These are phyloP conservation scores for Alternaria postmessia DNA, from an alignment of 2,329 filamentous ascomycete genomes.

Conservation along the genomic window DNA sequence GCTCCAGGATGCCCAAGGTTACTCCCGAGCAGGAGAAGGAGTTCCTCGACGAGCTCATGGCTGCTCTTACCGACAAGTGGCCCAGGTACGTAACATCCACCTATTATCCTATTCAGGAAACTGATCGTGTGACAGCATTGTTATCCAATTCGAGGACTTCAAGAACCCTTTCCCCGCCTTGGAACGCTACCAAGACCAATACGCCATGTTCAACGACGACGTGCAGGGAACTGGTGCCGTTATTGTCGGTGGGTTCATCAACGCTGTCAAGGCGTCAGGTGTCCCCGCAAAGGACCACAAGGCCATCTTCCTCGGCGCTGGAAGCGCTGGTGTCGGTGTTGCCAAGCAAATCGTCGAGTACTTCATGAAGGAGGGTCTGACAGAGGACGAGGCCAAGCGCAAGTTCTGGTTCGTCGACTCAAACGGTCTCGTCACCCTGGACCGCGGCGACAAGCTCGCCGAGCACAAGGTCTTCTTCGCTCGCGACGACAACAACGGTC, in stretches of 20 bases:
- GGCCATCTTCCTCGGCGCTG: slow-evolving; percentile 94
- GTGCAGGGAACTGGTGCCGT: slow-evolving; percentile 98
- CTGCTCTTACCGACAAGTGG: slow-evolving; percentile 80
- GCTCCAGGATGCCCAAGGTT: slow-evolving; percentile 83
- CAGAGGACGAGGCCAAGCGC: slow-evolving; percentile 83
- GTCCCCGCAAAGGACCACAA: slow-evolving; percentile 89
- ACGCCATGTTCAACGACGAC: slow-evolving; percentile 98
- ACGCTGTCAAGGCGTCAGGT: slow-evolving; percentile 81
- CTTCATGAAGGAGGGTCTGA: slow-evolving; percentile 90
- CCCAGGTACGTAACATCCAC: slow-evolving; percentile 61
- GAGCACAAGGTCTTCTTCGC: slow-evolving; percentile 82
- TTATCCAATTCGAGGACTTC: slow-evolving; percentile 96
- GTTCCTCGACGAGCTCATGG: slow-evolving; percentile 98
- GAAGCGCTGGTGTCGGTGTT: slow-evolving; percentile 94
- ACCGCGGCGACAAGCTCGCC: slow-evolving; percentile 92
- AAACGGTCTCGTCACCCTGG: slow-evolving; percentile 90
- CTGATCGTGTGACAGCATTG: slow-evolving; percentile 61
- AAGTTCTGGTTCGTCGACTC: slow-evolving; percentile 99
- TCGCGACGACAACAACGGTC: slow-evolving; percentile 69
- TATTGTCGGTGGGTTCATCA: slow-evolving; percentile 82
- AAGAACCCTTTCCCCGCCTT: slow-evolving; percentile 97
- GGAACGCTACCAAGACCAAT: slow-evolving; percentile 83
- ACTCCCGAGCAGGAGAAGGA: slow-evolving; percentile 80
- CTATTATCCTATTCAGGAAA: slow-evolving; percentile 18
- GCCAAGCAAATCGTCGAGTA: slow-evolving; percentile 98